These are phyloP conservation scores for Wickerhamomyces queroliae DNA, from an alignment of 805 yeast genomes.

Conservation along the genomic window DNA sequence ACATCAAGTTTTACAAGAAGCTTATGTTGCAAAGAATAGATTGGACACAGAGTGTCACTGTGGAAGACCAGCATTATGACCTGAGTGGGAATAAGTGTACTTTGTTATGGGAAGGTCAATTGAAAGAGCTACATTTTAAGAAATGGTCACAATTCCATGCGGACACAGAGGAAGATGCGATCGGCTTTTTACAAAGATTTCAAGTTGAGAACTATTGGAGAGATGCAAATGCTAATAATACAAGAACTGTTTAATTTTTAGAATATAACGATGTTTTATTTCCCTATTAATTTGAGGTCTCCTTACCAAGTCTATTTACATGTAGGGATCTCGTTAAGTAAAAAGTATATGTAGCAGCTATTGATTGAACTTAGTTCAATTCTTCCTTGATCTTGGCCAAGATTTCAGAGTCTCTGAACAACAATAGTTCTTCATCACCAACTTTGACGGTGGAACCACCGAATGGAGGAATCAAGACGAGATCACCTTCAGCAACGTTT, in stretches of 20 bases:
- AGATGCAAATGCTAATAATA: slow-evolving; percentile 21
- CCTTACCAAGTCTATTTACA: no score
- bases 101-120: slow-evolving; percentile 68
- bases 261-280: no score
- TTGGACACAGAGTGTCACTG: slow-evolving; percentile 53
- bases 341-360: slow-evolving; percentile 8
- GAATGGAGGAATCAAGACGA: slow-evolving; percentile 87
- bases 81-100: slow-evolving; percentile 38
- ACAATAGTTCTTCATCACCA: slow-evolving; percentile 71
- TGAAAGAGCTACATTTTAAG: slow-evolving; percentile 46
- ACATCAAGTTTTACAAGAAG: slow-evolving; percentile 56
- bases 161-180: slow-evolving; percentile 41
- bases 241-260: background rate
- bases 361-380: slow-evolving; percentile 1
- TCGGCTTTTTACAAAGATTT: slow-evolving; percentile 41
- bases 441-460: slow-evolving; percentile 91
- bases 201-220: slow-evolving; percentile 58
- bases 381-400: slow-evolving; percentile 83
- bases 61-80: slow-evolving; percentile 26
- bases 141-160: slow-evolving; percentile 66
- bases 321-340: background rate
- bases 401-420: slow-evolving; percentile 92
- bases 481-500: slow-evolving; percentile 84
- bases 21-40: slow-evolving; percentile 55
- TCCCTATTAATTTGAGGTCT: no score